Base-by-base conservation (phyloP, 305 asterid genomes). In the Fraxinus baroniana region DNA sequence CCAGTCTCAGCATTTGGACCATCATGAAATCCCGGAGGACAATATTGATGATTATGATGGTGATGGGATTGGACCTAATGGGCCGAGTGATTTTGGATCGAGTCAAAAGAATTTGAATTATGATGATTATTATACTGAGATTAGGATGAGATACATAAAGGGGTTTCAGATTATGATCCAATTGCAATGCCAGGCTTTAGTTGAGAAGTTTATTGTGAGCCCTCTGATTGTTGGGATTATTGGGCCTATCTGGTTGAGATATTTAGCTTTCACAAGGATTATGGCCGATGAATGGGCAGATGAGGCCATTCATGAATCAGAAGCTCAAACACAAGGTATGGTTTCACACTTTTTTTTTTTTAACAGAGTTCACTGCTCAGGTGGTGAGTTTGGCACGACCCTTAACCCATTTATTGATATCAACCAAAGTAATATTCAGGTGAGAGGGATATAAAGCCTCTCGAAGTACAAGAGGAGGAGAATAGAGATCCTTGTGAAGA, bases 211-310 rank as follows among this genome's bases (percentile, higher is more conserved):
- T 62, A 87, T 83, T 0, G 95, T 85, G 22, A 91, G 93, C 82
- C 95, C 97, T 41, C 80, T 92, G 57, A 88, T 92, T 75, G 80
- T 90, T 84, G 96, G 94, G 78, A 89, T 94, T 44, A 80, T 83
- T 44, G 94, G 94, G 46, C 93, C 95, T 52, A 22, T 92, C 32
- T 94, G 95, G 96, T 82, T 94, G 73, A 89, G 95, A 86, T 86
- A 84, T 71, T 79, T 93, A 87, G 92, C 95, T 77, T 85, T 86
- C 81, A n/a, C n/a, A n/a, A n/a, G 90, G 83, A 44, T 93, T 71
- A 57, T 87, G 91, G 86, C n/a, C n/a, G 97, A 89, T 84, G 91
- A 89, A 4, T 93, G 98, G 98, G 95, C 97, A 0, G 93, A 93
- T 77, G 26, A 57, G 64, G 92, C 62, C 37, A 82, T 91, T 81